Conservation (phyloP, 371 early-diverging fungal species). For the Choanephora cucurbitarum region DNA sequence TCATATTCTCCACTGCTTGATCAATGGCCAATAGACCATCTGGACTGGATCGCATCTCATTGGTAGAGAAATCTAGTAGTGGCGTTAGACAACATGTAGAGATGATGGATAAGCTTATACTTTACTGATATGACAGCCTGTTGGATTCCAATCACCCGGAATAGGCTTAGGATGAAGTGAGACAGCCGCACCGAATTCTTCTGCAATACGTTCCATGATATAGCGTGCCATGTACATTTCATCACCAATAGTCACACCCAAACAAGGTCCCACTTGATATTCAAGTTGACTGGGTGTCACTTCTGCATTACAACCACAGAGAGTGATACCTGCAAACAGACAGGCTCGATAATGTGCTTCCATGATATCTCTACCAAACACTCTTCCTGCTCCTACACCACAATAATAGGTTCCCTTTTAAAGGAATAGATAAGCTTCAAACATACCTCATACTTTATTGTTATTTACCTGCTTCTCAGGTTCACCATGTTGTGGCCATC, state of each 20-base stretch:
- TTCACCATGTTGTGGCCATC: constrained; percentile 54
- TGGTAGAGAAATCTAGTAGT: constrained; percentile 52
- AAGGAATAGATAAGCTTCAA: no score
- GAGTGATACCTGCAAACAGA: constrained; percentile 53
- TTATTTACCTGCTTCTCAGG: constrained; percentile 48
- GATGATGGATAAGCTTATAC: not conserved
- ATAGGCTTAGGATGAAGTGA: constrained; percentile 56
- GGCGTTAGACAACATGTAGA: no score
- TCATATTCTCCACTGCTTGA: constrained; percentile 51
- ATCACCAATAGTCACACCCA: constrained; percentile 51
- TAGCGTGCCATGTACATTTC: constrained; percentile 53
- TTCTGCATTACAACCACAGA: constrained; percentile 52
- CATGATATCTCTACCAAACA: constrained; percentile 60
- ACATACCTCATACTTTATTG: not conserved
- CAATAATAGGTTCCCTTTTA: constrained; percentile 57
- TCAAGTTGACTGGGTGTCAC: constrained; percentile 57
- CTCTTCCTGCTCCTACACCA: constrained; percentile 54
- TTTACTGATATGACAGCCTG: constrained; percentile 48
- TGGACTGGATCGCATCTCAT: constrained; percentile 44
- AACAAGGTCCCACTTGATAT: constrained; percentile 56
- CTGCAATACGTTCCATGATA: constrained; percentile 49
- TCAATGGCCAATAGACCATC: constrained; percentile 51
- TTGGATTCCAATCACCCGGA: constrained; percentile 53
- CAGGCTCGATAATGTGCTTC: constrained; percentile 66
- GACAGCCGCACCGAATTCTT: constrained; percentile 51